phyloP scores from a whole-genome alignment of 2,329 filamentous ascomycete genomes.

The Aspergillus nomiae region DNA sequence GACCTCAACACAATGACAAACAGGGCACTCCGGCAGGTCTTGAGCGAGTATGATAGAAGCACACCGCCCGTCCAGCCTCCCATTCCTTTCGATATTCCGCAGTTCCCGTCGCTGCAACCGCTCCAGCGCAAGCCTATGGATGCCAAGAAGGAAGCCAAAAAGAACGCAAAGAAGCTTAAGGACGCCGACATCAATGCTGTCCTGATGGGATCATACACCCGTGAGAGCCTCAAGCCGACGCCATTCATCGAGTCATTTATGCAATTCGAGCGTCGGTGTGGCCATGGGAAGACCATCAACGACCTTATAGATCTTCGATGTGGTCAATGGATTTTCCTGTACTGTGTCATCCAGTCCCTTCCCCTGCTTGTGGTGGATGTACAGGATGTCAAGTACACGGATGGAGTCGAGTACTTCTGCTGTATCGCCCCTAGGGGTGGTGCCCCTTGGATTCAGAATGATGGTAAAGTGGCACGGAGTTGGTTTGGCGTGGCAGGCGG shows the following conservation, averaged over 20 bases:
- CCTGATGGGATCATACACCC: constrained; percentile 79
- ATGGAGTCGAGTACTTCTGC: constrained; percentile 54
- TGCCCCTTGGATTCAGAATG: constrained; percentile 51
- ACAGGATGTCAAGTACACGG: constrained; percentile 45
- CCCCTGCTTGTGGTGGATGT: constrained; percentile 54
- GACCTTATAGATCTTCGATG: constrained; percentile 50
- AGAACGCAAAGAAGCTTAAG: constrained; percentile 71
- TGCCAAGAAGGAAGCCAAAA: constrained; percentile 72
- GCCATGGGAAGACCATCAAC: constrained; percentile 46
- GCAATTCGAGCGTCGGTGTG: constrained; percentile 49
- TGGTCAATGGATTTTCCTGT: constrained; percentile 56
- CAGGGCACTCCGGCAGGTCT: constrained; percentile 73
- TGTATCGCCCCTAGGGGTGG: constrained; percentile 52
- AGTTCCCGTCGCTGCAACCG: constrained; percentile 69
- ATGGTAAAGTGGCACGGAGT: constrained; percentile 45
- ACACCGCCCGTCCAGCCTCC: constrained; percentile 88
- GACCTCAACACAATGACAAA: constrained; percentile 60
- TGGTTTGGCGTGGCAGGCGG: constrained; percentile 63
- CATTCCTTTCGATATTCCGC: constrained; percentile 84
- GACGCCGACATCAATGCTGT: constrained; percentile 76
- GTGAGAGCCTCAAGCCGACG: constrained; percentile 62
- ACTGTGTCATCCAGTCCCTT: constrained; percentile 52
- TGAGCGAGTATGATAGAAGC: constrained; percentile 86
- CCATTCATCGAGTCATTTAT: constrained; percentile 51
- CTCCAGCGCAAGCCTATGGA: constrained; percentile 67